Conservation (phyloP, 768 basidiomycete genomes). For the Melanogaster broomeanus region DNA sequence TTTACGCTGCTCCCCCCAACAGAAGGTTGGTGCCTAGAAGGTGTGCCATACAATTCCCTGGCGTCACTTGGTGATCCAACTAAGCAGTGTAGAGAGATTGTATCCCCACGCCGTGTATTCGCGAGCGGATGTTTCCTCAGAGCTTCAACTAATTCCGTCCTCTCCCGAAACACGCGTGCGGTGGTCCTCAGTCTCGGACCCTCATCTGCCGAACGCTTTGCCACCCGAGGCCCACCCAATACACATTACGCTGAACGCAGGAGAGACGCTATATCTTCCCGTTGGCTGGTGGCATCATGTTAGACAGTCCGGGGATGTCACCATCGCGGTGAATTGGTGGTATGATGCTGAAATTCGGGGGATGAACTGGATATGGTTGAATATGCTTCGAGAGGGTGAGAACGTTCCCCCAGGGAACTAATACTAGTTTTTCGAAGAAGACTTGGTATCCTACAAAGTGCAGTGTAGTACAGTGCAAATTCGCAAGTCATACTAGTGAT, state of each 20-base stretch:
- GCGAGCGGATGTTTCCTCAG: constrained; percentile 31
- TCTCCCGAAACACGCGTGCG: constrained; percentile 49
- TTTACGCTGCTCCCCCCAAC: constrained; percentile 88
- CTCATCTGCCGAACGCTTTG: constrained; percentile 46
- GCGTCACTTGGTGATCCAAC: not conserved
- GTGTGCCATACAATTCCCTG: constrained; percentile 41
- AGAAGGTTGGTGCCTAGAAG: constrained; percentile 83
- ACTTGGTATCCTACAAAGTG: not conserved
- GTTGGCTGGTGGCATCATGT: constrained; percentile 95
- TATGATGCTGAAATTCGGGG: constrained; percentile 80
- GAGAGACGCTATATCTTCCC: constrained; percentile 88
- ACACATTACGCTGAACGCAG: constrained; percentile 61
- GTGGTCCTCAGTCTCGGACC: constrained; percentile 80
- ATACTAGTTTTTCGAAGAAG: not conserved
- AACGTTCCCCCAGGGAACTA: constrained; percentile 43
- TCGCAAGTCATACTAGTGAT: too few relatives aligned
- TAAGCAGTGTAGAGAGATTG: constrained; percentile 45
- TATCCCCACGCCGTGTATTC: constrained; percentile 71
- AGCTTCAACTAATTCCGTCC: constrained; percentile 35
- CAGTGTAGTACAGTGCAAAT: too few relatives aligned
- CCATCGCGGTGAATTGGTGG: constrained; percentile 87
- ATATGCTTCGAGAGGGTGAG: constrained; percentile 51
- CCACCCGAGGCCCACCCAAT: constrained; percentile 63
- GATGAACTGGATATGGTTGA: constrained; percentile 68
- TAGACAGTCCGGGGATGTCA: constrained; percentile 60